Evolutionary conservation across 768 basidiomycete genomes (phyloP), one percentile per base, ranked within the genome.

Genomic region (Gloeostereum incarnatum): DNA sequence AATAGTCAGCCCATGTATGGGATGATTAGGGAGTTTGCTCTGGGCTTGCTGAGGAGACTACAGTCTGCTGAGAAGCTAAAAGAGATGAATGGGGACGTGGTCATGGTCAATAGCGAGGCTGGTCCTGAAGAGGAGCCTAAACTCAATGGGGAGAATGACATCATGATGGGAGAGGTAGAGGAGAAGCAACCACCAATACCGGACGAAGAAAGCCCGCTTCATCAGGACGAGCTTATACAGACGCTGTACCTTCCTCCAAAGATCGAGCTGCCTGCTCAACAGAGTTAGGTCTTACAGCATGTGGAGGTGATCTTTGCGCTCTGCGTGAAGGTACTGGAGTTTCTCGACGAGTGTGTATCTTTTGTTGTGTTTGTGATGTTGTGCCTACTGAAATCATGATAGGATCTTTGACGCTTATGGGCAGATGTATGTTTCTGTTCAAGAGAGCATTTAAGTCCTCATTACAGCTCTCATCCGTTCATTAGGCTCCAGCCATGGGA

Each of bases 251-350:
- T 93, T 13, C 74, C 77, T 0, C 83, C 81, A 48, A 74, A 75
- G 13, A 73, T 88, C 30, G 79, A 82, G 34, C 64, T 87, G 30
- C 88, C 87, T 2, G 83, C 78, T 11, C 68, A 82, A 42, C 81
- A 84, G 46, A 66, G 77, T 1, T 78, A 84, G 30, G 85, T 99
- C 2, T 68, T 91, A 27, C 96, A 97, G 55, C 90, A 99, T 57
- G 81, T 99, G 32, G 96, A 99, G 52, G 65, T 98, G 5, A 65
- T 94, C 4, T 91, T 99, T 43, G 94, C 90, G 0, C 63, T 99
- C 35, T 90, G 82, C 17, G 83, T 88, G 18, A 94, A 94, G 55
- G 70, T 81, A 7, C 91, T 91, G 1, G 85, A 93, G 43, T 81
- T 98, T 41, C 61, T 99, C 42, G 84, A 92, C 44, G 81, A 88